Conservation (phyloP, 768 basidiomycete genomes). For the Leucocoprinus sp. region DNA sequence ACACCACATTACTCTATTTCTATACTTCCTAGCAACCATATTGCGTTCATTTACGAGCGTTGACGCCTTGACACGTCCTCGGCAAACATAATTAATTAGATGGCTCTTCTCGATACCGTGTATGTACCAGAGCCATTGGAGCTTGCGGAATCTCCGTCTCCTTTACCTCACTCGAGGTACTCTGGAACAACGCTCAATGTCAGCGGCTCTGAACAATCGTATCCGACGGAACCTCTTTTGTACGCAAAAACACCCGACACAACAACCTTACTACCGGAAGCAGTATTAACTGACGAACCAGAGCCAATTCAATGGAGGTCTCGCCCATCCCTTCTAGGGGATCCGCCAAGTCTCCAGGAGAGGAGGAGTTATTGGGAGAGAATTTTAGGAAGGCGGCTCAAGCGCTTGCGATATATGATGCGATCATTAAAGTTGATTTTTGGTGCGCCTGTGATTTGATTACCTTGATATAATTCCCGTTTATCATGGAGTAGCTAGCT, state of each 20-base stretch:
- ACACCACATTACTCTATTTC: not conserved
- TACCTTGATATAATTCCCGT: conserved; percentile 3
- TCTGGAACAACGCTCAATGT: conserved; percentile 31
- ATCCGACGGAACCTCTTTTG: conserved; percentile 37
- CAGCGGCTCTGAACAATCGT: conserved; percentile 30
- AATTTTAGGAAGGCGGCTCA: conserved; percentile 19
- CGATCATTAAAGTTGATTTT: conserved; percentile 26
- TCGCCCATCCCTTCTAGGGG: conserved; percentile 22
- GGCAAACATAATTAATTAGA: conserved; percentile 16
- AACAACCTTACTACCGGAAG: conserved; percentile 22
- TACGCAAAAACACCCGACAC: conserved; percentile 22
- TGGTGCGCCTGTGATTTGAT: conserved; percentile 23
- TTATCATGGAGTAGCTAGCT: conserved; percentile 32
- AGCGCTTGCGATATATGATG: conserved; percentile 22
- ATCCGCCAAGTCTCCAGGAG: conserved; percentile 20
- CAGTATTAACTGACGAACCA: conserved; percentile 21
- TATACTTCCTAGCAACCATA: not conserved
- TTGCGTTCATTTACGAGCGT: not conserved
- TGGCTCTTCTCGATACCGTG: conserved; percentile 55
- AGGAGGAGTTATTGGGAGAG: conserved; percentile 21
- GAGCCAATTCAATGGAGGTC: conserved; percentile 19
- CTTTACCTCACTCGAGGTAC: conserved; percentile 35
- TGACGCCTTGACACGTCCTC: conserved; percentile 8
- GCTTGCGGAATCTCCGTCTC: conserved; percentile 12
- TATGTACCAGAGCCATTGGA: conserved; percentile 30